phyloP scores from a whole-genome alignment of 179 eudicot species.

The Vitellaria paradoxa region DNA sequence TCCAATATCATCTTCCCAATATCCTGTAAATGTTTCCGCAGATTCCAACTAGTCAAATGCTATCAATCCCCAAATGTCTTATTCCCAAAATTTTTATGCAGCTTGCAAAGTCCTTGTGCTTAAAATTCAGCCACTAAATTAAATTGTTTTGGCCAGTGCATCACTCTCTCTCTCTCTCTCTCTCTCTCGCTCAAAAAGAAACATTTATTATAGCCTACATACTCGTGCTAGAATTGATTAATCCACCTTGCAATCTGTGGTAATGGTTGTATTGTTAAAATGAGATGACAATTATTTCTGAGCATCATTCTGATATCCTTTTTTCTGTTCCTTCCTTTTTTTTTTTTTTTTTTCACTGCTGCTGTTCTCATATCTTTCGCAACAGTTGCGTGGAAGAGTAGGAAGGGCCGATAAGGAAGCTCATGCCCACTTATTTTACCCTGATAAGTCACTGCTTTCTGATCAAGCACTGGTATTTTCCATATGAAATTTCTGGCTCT shows the following conservation, averaged over 20 bases:
- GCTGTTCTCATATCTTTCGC: slow-evolving; percentile 11
- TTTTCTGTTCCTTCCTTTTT: background rate
- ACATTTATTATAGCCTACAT: background rate
- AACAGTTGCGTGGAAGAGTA: slow-evolving; percentile 94
- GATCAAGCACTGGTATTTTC: slow-evolving; percentile 76
- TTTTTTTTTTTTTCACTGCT: background rate
- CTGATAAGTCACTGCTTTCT: slow-evolving; percentile 81
- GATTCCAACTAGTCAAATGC: no score
- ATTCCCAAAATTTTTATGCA: no score
- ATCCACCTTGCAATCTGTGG: background rate
- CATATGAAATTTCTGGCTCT: background rate
- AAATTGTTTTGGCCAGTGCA: no score
- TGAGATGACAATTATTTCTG: background rate
- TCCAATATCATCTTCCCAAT: no score
- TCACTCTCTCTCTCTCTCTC: background rate
- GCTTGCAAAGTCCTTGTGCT: no score
- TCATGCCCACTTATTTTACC: slow-evolving; percentile 80
- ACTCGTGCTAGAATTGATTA: background rate
- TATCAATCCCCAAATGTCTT: no score
- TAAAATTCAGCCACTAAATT: no score
- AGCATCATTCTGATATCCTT: no score
- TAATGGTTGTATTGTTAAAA: slow-evolving; percentile 3
- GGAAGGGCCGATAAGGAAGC: slow-evolving; percentile 98
- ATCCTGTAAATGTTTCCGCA: no score
- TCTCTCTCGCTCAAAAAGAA: no score